Percentiles rank a stretch among this genome's conserved stretches.
Evolutionary conservation across 371 early-diverging fungal genomes (phyloP).

Genomic region (Encephalitozoon hellem): DNA sequence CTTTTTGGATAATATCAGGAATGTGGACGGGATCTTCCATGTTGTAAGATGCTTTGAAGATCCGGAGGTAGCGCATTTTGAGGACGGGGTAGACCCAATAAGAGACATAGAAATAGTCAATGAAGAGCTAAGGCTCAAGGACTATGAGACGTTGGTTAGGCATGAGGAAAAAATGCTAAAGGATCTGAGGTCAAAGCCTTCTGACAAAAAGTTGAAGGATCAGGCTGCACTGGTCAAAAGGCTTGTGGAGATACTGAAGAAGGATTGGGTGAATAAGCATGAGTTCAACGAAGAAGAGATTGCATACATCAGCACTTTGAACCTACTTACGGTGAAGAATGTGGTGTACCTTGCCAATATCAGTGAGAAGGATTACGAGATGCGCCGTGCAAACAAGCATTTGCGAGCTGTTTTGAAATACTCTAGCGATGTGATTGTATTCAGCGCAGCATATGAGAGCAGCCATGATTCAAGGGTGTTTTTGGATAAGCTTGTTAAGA

Average conservation of each 20-base stretch:
- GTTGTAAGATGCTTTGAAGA: constrained; percentile 84
- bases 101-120: constrained; percentile 89
- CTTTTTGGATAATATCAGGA: constrained; percentile 85
- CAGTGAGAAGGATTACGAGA: constrained; percentile 71
- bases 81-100: constrained; percentile 80
- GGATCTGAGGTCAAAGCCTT: constrained; percentile 41
- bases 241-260: constrained; percentile 69
- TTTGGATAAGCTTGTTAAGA: constrained; percentile 70
- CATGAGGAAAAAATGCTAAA: constrained; percentile 40
- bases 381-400: constrained; percentile 72
- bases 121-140: constrained; percentile 84
- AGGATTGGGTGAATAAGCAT: constrained; percentile 76
- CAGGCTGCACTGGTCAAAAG: constrained; percentile 63
- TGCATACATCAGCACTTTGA: constrained; percentile 75
- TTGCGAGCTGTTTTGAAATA: constrained; percentile 48
- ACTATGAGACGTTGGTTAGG: constrained; percentile 72
- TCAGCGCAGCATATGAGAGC: constrained; percentile 42
- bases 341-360: constrained; percentile 90
- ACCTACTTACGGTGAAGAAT: constrained; percentile 87
- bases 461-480: constrained; percentile 66
- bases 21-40: constrained; percentile 94
- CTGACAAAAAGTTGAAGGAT: constrained; percentile 55
- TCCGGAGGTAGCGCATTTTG: constrained; percentile 82
- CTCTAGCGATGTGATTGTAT: constrained; percentile 46
- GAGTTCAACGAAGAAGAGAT: constrained; percentile 68